Evolutionary conservation across 768 basidiomycete genomes (phyloP).

Genomic region (Lactarius hatsudake): DNA sequence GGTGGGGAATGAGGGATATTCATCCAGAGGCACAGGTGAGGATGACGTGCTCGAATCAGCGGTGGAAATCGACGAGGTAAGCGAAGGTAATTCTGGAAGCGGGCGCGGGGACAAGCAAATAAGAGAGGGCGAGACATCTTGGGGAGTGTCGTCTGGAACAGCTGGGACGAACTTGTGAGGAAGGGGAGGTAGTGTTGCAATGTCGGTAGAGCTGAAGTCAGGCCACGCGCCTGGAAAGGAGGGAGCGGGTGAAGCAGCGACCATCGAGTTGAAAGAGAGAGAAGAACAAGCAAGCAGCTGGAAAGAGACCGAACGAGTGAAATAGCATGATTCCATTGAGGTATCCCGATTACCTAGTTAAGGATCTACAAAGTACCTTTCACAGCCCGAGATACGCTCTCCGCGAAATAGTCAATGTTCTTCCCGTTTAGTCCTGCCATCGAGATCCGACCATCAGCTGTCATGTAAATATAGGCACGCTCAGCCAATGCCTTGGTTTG

Average conservation of each 20-base stretch:
- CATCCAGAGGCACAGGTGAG: not conserved
- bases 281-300: constrained; percentile 8
- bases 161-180: constrained; percentile 6
- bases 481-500: constrained; percentile 84
- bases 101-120: constrained; percentile 23
- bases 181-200: constrained; percentile 10
- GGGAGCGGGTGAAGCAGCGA: constrained; percentile 33
- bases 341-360: constrained; percentile 12
- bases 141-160: not conserved
- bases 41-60: constrained; percentile 8
- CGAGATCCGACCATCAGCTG: constrained; percentile 88
- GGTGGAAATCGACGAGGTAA: constrained; percentile 24
- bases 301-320: not conserved
- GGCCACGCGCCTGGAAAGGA: constrained; percentile 51
- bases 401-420: constrained; percentile 90
- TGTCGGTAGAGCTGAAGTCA: constrained; percentile 24
- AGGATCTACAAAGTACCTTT: constrained; percentile 62
- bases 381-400: constrained; percentile 80
- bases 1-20: not conserved
- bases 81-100: constrained; percentile 25
- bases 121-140: constrained; percentile 21
- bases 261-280: constrained; percentile 23
- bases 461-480: constrained; percentile 92
- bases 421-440: constrained; percentile 86
- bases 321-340: constrained; percentile 4